Percentiles rank a stretch among this genome's conserved stretches.
These are phyloP conservation scores for Exserohilum turcica DNA, from an alignment of 2,329 filamentous ascomycete species.

Conservation along the genomic window DNA sequence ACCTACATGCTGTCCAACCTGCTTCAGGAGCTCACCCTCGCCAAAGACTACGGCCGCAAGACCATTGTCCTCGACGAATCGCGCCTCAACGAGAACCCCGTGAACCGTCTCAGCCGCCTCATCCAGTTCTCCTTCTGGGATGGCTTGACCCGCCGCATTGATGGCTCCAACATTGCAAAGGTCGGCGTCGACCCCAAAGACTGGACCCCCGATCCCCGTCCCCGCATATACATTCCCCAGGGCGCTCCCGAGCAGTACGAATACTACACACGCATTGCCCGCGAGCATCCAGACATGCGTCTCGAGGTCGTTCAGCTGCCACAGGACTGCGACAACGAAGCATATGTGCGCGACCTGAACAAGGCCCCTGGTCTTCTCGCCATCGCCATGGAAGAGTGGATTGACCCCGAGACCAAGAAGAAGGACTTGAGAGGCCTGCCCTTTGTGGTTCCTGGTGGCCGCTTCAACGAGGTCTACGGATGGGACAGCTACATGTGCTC, in stretches of 20 bases:
- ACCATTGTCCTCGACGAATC: conserved; percentile 90
- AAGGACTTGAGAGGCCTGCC: conserved; percentile 78
- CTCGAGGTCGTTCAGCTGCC: conserved; percentile 84
- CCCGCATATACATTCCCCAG: conserved; percentile 86
- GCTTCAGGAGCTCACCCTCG: conserved; percentile 89
- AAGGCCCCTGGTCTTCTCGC: conserved; percentile 86
- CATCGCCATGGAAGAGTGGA: conserved; percentile 80
- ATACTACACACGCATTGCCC: conserved; percentile 83
- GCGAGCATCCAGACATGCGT: conserved; percentile 78
- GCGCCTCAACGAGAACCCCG: conserved; percentile 92
- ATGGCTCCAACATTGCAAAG: conserved; percentile 73
- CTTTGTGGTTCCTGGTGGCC: conserved; percentile 95
- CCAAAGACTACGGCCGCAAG: conserved; percentile 86
- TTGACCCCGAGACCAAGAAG: conserved; percentile 69
- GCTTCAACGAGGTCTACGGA: conserved; percentile 97
- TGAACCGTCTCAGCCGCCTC: conserved; percentile 81
- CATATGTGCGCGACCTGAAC: conserved; percentile 83
- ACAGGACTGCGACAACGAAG: conserved; percentile 73
- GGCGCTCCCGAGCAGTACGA: conserved; percentile 86
- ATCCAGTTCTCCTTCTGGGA: conserved; percentile 94
- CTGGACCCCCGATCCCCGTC: conserved; percentile 87
- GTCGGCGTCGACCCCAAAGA: conserved; percentile 93
- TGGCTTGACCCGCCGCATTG: conserved; percentile 6
- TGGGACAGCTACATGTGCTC: conserved; percentile 99
- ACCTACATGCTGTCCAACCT: conserved; percentile 98